These are phyloP conservation scores for Botrytis medusae DNA, from an alignment of 2,329 filamentous ascomycete species.

Conservation along the genomic window DNA sequence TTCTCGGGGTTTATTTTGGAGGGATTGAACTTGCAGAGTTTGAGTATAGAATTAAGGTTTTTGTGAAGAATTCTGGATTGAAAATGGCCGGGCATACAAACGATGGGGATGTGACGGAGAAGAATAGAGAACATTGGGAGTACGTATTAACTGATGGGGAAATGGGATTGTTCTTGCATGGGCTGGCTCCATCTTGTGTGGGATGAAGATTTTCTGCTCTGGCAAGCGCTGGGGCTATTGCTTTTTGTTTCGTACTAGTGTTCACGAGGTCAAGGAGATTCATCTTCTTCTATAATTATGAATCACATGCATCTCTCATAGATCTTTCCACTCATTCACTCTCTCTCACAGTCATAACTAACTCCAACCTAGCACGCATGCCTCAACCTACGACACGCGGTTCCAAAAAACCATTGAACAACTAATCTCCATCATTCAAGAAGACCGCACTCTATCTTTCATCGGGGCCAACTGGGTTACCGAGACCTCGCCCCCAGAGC, in stretches of 20 bases:
- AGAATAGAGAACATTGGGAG: conserved; percentile 45
- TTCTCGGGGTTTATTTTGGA: neutral
- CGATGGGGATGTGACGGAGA: conserved; percentile 38
- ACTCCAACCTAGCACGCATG: conserved; percentile 44
- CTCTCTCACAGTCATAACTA: neutral
- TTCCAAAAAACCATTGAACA: conserved; percentile 54
- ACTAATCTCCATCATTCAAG: conserved; percentile 55
- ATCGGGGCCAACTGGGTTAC: conserved; percentile 58
- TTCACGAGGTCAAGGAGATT: no score
- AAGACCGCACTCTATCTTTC: conserved; percentile 53
- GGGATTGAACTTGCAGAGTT: neutral
- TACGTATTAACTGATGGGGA: conserved; percentile 34
- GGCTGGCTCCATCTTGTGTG: neutral
- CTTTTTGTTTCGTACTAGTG: neutral
- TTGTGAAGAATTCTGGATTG: neutral
- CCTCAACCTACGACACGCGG: conserved; percentile 56
- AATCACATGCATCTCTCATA: neutral
- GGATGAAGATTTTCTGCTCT: neutral
- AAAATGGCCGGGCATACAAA: neutral
- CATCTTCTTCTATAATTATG: neutral
- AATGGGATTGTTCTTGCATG: neutral
- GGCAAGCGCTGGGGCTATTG: neutral
- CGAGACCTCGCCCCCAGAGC: neutral
- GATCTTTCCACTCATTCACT: neutral
- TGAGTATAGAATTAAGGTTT: neutral